phyloP scores from a whole-genome alignment of 495 filamentous ascomycete species.

The Parathielavia appendiculata region DNA sequence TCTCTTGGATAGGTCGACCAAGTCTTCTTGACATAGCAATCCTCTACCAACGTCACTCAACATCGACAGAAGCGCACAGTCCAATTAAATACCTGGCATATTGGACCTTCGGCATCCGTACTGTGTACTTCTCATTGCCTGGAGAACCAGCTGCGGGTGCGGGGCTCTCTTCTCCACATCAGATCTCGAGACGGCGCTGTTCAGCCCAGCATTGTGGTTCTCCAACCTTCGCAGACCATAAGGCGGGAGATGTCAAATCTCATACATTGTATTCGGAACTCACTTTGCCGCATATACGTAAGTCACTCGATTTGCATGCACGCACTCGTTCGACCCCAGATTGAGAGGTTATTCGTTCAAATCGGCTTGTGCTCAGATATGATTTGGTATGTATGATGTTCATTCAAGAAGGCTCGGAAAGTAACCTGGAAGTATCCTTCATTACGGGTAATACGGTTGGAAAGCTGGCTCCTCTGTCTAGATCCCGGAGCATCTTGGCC shows the following conservation, averaged over 20 bases:
- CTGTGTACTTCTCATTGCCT: neutral
- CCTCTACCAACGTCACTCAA: no score
- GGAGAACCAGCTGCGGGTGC: neutral
- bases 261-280: neutral
- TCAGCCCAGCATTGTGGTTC: neutral
- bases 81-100: no score
- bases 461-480: neutral
- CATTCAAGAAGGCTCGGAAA: neutral
- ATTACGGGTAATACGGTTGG: neutral
- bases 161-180: neutral
- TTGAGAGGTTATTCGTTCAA: neutral
- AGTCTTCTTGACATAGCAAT: no score
- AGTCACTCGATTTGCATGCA: neutral
- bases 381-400: neutral
- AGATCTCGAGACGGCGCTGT: constrained; percentile 5
- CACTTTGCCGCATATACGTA: neutral
- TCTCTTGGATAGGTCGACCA: no score
- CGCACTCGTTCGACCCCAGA: neutral
- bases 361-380: neutral
- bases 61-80: neutral
- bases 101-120: no score
- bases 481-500: no score
- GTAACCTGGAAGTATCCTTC: neutral
- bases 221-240: neutral
- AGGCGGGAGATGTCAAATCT: neutral